Evolutionary conservation across 257 asterid genomes (phyloP), one percentile per base, ranked within the genome.

Genomic region (Penstemon eatonii): DNA sequence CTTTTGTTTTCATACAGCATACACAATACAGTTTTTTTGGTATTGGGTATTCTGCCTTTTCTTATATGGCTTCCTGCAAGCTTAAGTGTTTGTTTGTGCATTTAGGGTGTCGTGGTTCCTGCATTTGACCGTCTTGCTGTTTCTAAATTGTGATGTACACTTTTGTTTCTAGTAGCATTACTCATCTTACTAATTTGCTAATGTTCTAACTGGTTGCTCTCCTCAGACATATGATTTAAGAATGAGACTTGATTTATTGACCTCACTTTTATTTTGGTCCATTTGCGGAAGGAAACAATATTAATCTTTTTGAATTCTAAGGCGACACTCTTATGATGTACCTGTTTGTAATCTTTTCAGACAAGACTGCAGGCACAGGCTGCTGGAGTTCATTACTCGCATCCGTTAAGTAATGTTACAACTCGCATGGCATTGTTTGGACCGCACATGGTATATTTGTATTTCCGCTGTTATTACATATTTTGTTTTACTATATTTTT

Each of bases 341-440:
- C 6, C 13, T 52, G 12, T 61, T 65, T 50, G 63, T 43, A 9
- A 8, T 39, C 60, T 63, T 56, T 61, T 52, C 88, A 93, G 98
- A 93, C 96, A 58, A 84, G 98, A 78, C 74, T 93, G 83, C 98
- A 93, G 79, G 96, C 96, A 60, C 98, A 93, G 78, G 98, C 98
- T 52, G 97, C 98, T 36, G 98, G 98, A 75, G 85, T 78, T 53
- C 65, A 87, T 15, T 86, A 86, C 76, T 85, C 96, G 4, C 97
- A 93, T 80, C 98, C 97, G 11, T 77, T 93, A 52, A 87, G 96
- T 73, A 87, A 93, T 77, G 62, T 84, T 72, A 90, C 83, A n/a
- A 86, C 85, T 66, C 97, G 99, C 45, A 90, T 93, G 99, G 85
- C 95, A 39, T 73, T 84, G 55, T 93, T 93, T 79, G 99, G 99